Conservation (phyloP, 192 early-diverging fungal genomes). For the Entomortierella lignicola region DNA sequence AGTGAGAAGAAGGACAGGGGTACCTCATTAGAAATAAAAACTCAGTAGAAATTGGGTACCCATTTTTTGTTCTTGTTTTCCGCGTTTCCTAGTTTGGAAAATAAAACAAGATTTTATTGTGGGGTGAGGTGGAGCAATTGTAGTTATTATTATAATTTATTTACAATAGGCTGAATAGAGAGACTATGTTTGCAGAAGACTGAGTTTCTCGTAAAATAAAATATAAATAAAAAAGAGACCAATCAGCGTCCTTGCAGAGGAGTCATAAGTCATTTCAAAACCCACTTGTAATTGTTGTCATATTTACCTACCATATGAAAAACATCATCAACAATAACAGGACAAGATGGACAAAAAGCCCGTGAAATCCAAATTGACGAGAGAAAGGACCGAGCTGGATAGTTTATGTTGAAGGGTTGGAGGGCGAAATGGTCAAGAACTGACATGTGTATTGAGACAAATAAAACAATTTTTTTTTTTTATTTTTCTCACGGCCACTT, state of each 20-base stretch:
- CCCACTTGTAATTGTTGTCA: no score
- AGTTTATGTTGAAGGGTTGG: neutral
- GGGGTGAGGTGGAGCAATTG: neutral
- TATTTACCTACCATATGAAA: no score
- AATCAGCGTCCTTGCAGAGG: neutral
- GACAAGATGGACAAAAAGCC: neutral
- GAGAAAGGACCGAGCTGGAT: neutral
- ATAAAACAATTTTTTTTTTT: neutral
- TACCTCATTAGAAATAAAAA: neutral
- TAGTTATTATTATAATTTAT: no score
- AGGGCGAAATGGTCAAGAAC: no score
- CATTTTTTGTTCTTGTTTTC: neutral
- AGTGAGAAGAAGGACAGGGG: no score
- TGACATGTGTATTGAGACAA: no score
- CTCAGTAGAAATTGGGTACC: neutral
- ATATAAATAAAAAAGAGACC: neutral
- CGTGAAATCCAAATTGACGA: neutral
- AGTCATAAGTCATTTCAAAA: neutral
- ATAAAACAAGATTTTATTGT: neutral
- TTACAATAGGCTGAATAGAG: no score
- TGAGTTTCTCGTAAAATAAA: neutral
- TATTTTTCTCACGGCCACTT: neutral
- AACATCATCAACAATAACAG: no score
- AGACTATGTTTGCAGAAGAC: neutral
- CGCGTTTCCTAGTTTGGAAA: conserved; percentile 26